Percentiles rank a stretch among this genome's conserved stretches.
These are phyloP conservation scores for Phytopythium vexans DNA, from an alignment of 352 stramenopile genomes.

Conservation along the genomic window DNA sequence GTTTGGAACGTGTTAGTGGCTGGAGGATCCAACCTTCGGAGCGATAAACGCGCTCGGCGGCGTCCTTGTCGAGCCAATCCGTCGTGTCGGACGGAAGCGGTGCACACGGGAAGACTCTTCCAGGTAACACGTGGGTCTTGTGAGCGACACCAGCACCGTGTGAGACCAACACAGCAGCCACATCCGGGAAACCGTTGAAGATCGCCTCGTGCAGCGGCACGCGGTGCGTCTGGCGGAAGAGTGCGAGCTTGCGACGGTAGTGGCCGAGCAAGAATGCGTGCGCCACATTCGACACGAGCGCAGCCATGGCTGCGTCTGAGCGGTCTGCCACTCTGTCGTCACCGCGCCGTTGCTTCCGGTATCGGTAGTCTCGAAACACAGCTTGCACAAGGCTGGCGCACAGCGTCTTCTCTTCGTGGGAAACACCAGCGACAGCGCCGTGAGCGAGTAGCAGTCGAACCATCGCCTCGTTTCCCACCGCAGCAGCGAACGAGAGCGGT, in stretches of 20 bases:
- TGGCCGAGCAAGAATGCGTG: constrained; percentile 60
- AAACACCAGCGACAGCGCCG: constrained; percentile 39
- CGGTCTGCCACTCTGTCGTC: constrained; percentile 6
- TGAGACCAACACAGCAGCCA: constrained; percentile 47
- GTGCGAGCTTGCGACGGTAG: constrained; percentile 35
- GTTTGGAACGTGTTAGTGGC: constrained; percentile 15
- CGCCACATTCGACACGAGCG: constrained; percentile 57
- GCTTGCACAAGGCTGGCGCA: constrained; percentile 70
- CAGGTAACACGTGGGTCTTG: constrained; percentile 54
- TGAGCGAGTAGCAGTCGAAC: constrained; percentile 67
- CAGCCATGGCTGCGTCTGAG: constrained; percentile 42
- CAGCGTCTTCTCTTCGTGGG: constrained; percentile 44
- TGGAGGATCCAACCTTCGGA: constrained; percentile 50
- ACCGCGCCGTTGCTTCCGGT: constrained; percentile 18
- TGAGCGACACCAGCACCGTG: constrained; percentile 55
- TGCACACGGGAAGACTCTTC: constrained; percentile 36
- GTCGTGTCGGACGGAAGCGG: constrained; percentile 8
- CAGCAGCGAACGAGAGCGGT: constrained; percentile 60
- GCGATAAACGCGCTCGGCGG: constrained; percentile 6
- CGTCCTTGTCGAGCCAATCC: constrained; percentile 8
- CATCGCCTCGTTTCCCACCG: constrained; percentile 71
- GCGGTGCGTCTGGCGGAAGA: constrained; percentile 60
- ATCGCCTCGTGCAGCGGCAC: constrained; percentile 70
- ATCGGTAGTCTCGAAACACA: constrained; percentile 45
- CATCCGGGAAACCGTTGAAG: constrained; percentile 58